A percentile compares a stretch with the other conserved stretches of the same genome.
Conservation (phyloP, 805 yeast genomes). For the Kurtzmaniella fragi region DNA sequence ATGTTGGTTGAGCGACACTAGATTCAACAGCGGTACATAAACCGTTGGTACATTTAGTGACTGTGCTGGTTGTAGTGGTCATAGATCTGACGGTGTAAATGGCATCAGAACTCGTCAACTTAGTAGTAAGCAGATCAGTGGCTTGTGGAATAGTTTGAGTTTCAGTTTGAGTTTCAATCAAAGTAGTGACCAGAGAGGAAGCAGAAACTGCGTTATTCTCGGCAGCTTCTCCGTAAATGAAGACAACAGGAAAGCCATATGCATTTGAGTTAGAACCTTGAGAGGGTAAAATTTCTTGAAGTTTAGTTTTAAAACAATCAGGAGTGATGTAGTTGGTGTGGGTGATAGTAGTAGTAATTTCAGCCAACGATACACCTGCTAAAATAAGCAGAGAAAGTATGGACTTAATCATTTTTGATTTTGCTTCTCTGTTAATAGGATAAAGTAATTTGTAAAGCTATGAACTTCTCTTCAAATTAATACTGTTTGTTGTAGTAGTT, state of each 20-base stretch:
- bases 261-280: slow-evolving; percentile 10
- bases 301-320: slow-evolving; percentile 14
- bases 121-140: slow-evolving; percentile 3
- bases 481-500: no score
- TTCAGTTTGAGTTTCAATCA: slow-evolving; percentile 4
- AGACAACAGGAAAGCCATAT: slow-evolving; percentile 26
- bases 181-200: slow-evolving; percentile 1
- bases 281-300: slow-evolving; percentile 12
- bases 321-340: slow-evolving; percentile 22
- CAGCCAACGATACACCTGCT: no score
- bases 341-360: slow-evolving; percentile 17
- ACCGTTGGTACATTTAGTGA: slow-evolving; percentile 11
- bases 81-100: slow-evolving; percentile 16
- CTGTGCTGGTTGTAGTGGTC: slow-evolving; percentile 10
- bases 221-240: slow-evolving; percentile 18
- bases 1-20: slow-evolving; percentile 5
- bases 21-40: slow-evolving; percentile 8
- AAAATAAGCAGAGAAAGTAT: no score
- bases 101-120: slow-evolving; percentile 13
- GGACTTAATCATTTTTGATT: no score
- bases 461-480: no score
- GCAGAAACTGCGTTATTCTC: neutral
- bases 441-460: no score
- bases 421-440: no score
- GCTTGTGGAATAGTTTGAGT: slow-evolving; percentile 3